A percentile compares a stretch with the other conserved stretches of the same genome.
phyloP scores from a whole-genome alignment of 2,329 filamentous ascomycete species.

The Blastomyces percursus region DNA sequence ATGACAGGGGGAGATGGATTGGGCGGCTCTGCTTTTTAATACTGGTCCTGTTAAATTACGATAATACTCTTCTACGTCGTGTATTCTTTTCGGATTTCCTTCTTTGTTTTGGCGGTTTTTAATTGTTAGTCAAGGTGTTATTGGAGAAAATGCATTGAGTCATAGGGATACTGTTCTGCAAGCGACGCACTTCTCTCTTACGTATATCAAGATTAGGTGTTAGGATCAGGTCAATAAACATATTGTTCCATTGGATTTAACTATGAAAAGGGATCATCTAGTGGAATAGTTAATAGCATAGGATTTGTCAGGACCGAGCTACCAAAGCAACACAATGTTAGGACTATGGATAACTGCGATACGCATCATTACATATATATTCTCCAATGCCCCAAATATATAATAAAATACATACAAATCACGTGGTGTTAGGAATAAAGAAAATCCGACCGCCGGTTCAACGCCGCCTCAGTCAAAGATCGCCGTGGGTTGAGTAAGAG shows the following conservation, averaged over 20 bases:
- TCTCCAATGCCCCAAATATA: neutral
- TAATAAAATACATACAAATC: neutral
- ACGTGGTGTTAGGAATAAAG: neutral
- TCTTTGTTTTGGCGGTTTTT: neutral
- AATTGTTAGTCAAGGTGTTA: neutral
- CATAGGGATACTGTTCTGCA: neutral
- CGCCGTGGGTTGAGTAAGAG: neutral
- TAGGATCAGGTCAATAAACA: too few relatives aligned
- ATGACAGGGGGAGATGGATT: conserved; percentile 37
- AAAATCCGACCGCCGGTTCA: neutral
- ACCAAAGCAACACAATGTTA: too few relatives aligned
- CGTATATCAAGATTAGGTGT: too few relatives aligned
- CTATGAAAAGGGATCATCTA: neutral
- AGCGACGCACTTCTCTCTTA: neutral
- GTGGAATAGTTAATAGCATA: too few relatives aligned
- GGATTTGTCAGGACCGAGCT: too few relatives aligned
- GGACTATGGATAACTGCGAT: neutral
- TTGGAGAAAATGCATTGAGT: neutral
- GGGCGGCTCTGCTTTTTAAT: conserved; percentile 31
- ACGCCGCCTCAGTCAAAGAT: neutral
- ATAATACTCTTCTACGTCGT: conserved; percentile 1
- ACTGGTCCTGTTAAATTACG: neutral
- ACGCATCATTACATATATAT: neutral
- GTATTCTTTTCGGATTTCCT: neutral
- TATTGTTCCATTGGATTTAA: too few relatives aligned